Base-by-base conservation (phyloP, 768 basidiomycete genomes). In the Lyophyllum shimeji region DNA sequence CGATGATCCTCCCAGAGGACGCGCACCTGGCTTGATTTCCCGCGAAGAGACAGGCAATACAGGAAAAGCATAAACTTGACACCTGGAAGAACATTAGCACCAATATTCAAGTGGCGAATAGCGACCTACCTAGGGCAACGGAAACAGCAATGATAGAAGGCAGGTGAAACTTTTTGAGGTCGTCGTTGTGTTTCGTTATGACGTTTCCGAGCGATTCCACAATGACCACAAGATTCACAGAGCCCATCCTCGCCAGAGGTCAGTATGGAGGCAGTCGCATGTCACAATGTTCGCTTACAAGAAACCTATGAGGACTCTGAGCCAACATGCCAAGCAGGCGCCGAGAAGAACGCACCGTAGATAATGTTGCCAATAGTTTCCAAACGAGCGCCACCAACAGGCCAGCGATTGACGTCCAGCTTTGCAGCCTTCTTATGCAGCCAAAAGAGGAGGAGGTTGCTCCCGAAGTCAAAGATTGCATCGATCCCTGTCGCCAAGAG, bases 1-100 rank as follows among this genome's bases (percentile, higher is more conserved):
- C 95, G 79, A 61, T 98, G 95, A 67, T 98, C 96, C 70, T 97
- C 92, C 94, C 93, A 98, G 25, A 97, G 81, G n/a, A 97, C 84
- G 45, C 84, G 83, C 2, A 99, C 96, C 71, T 99, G 97, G 63
- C 91, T 95, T 6, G 90, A 94, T 60, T 82, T 84, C 29, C 79
- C 81, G 25, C 92, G 85, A 44, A 96, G 79, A 2, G 90, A 80
- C 64, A 76, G 83, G 69, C 95, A 95, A 72, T 94, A 97, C 3
- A 94, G 34, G 74, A 98, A 98, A 42, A 99, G 82, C 0, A 86
- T 43, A 45, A 93, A 78, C 71, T 99, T 99, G 59, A 91, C 85
- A 48, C 81, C 92, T 94, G 57, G 12, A 51, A 46, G 20, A 24
- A 37, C 43, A 37, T 34, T 33, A 43, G 56, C 52, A 46, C 42